Base-by-base conservation (phyloP, 169 alveolate genomes). In the Plasmodium coatneyi region DNA sequence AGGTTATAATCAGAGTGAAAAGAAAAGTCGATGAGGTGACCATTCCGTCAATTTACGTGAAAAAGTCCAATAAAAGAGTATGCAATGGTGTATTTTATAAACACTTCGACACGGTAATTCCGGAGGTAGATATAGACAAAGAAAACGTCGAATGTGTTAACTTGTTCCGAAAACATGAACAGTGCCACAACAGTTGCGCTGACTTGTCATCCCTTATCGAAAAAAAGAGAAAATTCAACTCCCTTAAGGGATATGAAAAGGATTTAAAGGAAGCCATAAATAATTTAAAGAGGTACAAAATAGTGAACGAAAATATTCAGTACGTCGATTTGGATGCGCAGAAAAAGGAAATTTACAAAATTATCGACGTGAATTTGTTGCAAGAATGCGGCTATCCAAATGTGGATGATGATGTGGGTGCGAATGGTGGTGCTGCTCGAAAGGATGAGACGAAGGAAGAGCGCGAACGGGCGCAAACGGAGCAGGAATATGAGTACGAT, bases 21-120 rank as follows among this genome's bases (percentile, higher is more conserved):
- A 89, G 94, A 89, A 89, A 80, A 89, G 22, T 89, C 10, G 94
- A 89, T 36, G 94, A 89, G n/a, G 66, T 87, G 3, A 78, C 78
- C 34, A 89, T 89, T 22, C 94, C 94, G 12, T 89, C 94, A 10
- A 89, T 89, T 60, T 89, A 78, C 81, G 56, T 89, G 72, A 52
- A 86, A 25, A 89, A 60, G 76, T 89, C 94, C 19, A 89, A 89
- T 79, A 89, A 89, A 60, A 89, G 82, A 80, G 22, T 89, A 79
- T 89, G 94, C 19, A 56, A 79, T 89, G 94, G 94, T 3, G 16
- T 79, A 41, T 89, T 89, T 79, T 89, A 89, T 36, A 89, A 79
- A 39, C 89, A 89, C 22, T 39, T 89, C 52, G 94, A 89, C 71
- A 89, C 94, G 22, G 12, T 79, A 16, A n/a, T 49, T 30, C 89